phyloP scores from a whole-genome alignment of 106 monocot species.

The Chionographis japonica region DNA sequence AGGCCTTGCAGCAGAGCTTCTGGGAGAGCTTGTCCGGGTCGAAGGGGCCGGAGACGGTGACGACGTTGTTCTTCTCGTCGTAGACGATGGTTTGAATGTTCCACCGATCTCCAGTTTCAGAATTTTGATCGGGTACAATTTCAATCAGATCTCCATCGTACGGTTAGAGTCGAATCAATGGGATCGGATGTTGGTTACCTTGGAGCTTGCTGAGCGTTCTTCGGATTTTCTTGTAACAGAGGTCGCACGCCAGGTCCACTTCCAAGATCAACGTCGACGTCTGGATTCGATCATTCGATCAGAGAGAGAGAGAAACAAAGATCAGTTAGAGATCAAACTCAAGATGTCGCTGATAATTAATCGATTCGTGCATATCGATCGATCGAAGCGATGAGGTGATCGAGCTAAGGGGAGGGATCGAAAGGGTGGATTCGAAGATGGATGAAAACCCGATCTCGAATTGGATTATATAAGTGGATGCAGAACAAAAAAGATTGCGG shows the following conservation, averaged over 20 bases:
- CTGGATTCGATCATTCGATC: no score
- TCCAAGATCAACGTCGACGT: constrained; percentile 26
- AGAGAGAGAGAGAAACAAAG: background rate
- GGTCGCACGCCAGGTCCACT: constrained; percentile 42
- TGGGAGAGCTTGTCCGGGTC: constrained; percentile 30
- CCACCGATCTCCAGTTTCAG: constrained; percentile 11
- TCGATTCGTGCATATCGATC: no score
- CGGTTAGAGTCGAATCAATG: no score
- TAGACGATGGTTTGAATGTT: constrained; percentile 36
- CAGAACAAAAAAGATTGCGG: no score
- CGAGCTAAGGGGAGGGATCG: no score
- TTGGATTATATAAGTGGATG: no score
- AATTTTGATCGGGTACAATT: background rate
- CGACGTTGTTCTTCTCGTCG: constrained; percentile 41
- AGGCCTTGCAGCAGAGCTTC: constrained; percentile 50
- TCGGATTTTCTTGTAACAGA: constrained; percentile 25
- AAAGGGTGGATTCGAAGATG: no score
- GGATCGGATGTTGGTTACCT: background rate
- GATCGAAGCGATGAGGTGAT: no score
- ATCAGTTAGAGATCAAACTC: no score
- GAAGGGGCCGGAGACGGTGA: constrained; percentile 41
- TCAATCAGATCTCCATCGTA: background rate
- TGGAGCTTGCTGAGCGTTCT: constrained; percentile 21
- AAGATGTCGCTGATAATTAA: no score
- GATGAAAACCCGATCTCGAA: no score